Evolutionary conservation across 2,329 filamentous ascomycete species (phyloP).

Genomic region (Fusarium sp.): DNA sequence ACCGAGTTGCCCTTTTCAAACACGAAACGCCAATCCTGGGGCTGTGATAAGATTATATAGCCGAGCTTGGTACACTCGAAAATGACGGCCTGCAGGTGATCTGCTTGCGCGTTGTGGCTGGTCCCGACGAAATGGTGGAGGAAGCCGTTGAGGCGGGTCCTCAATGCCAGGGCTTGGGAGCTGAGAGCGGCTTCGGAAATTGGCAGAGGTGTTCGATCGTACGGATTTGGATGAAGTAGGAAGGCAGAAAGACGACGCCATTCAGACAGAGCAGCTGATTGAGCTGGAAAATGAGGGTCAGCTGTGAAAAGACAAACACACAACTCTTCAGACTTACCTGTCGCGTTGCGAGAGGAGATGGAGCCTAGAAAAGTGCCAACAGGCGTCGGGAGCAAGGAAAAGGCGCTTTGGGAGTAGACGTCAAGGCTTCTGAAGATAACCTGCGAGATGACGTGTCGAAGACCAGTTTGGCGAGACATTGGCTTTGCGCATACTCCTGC

Average conservation of each 20-base stretch:
- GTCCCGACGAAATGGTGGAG: neutral
- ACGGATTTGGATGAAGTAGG: neutral
- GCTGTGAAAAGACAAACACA: neutral
- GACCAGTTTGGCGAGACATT: neutral
- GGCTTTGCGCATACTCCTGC: neutral
- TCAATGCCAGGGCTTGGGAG: neutral
- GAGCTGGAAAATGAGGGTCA: neutral
- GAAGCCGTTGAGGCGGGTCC: neutral
- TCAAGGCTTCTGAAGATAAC: neutral
- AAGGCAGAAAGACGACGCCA: neutral
- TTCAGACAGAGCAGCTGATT: neutral
- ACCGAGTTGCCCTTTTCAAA: conserved; percentile 31
- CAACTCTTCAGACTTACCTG: neutral
- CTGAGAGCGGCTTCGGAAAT: neutral
- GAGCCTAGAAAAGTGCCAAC: neutral
- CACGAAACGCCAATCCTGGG: conserved; percentile 50
- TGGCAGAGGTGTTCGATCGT: neutral
- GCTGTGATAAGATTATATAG: conserved; percentile 56
- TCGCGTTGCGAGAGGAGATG: neutral
- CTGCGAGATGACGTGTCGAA: neutral
- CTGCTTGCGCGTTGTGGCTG: neutral
- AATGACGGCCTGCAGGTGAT: neutral
- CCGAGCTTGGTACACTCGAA: conserved; percentile 44
- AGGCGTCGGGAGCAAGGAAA: neutral
- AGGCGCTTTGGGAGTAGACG: neutral